Evolutionary conservation across 148 eudicot species (phyloP), one percentile per base, ranked within the genome.

Genomic region (Fagopyrum esculentum): DNA sequence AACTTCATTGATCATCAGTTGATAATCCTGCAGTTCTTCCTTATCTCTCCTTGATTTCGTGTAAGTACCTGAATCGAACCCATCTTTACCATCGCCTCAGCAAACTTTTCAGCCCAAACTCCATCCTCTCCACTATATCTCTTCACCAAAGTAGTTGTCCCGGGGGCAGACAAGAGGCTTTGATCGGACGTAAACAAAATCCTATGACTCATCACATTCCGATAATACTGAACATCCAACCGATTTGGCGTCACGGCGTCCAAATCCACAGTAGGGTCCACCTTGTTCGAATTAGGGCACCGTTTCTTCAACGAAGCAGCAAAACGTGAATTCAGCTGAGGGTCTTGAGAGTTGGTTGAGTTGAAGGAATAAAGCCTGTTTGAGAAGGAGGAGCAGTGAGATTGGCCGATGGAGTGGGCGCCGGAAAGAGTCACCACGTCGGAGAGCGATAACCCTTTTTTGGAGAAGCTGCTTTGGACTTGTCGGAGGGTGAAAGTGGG

Each of bases 351-450:
- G 29, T 49, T 72, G 9, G 4, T 22, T 19, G 76, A 66, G 47
- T 52, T 80, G 79, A 72, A 80, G 35, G 73, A 76, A 73, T 80
- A 76, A 6, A 76, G 17, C 2, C 82, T 72, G 6, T 45, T 10
- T 7, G 71, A 47, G 71, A 75, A 75, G 2, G 77, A 63, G 3
- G 77, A 35, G 71, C 77, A 75, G 10, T 45, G 43, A 3, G 77
- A 63, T 16, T 29, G 44, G 19, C 77, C 77, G 26, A 75, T 61
- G 12, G 77, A 59, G 66, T 75, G 77, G 4, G 71, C 77, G 80
- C 88, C 86, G n/a, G 73, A 54, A 45, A 87, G 84, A 13, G 75
- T 54, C 63, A 87, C 80, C 84, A 87, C 79, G 4, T 83, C 86
- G 11, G 69, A 29, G 49, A 80, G 84, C 30, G 83, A 55, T 47